Conservation (phyloP, 2,329 filamentous ascomycete species). For the Rhexocercosporidium sp. region DNA sequence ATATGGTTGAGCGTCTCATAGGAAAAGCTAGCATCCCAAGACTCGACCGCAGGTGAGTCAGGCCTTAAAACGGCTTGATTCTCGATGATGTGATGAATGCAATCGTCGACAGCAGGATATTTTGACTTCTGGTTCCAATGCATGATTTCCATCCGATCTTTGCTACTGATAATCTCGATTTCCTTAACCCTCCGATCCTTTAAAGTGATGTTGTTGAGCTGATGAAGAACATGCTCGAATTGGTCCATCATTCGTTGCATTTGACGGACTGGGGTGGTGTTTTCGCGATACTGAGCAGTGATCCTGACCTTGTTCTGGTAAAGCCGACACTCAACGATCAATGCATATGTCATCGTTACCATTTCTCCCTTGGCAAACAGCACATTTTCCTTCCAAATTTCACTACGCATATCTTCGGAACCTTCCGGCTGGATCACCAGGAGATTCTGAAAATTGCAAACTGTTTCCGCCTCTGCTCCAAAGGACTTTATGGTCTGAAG, state of each 20-base stretch:
- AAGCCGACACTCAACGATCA: conserved; percentile 9
- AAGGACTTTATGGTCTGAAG: conserved; percentile 27
- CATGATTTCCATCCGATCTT: conserved; percentile 7
- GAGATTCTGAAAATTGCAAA: conserved; percentile 25
- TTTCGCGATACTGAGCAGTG: conserved; percentile 4
- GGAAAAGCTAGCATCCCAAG: conserved; percentile 31
- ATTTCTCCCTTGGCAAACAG: conserved; percentile 12
- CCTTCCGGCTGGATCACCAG: conserved; percentile 28
- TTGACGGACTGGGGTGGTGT: background rate
- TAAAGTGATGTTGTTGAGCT: background rate
- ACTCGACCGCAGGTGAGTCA: conserved; percentile 25
- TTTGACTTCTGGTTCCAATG: background rate
- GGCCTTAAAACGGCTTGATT: conserved; percentile 17
- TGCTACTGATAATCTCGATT: background rate
- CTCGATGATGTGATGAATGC: conserved; percentile 22
- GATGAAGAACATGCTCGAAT: conserved; percentile 11
- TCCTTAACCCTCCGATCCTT: background rate
- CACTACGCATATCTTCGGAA: background rate
- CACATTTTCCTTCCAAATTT: conserved; percentile 9
- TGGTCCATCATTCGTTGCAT: conserved; percentile 14
- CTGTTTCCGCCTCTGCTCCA: conserved; percentile 13
- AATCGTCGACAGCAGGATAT: conserved; percentile 8
- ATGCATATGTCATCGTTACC: conserved; percentile 13
- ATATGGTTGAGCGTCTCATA: conserved; percentile 28
- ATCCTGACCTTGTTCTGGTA: conserved; percentile 5